Evolutionary conservation across 176 grass and related monocot species (phyloP).

Genomic region (Olyra latifolia): DNA sequence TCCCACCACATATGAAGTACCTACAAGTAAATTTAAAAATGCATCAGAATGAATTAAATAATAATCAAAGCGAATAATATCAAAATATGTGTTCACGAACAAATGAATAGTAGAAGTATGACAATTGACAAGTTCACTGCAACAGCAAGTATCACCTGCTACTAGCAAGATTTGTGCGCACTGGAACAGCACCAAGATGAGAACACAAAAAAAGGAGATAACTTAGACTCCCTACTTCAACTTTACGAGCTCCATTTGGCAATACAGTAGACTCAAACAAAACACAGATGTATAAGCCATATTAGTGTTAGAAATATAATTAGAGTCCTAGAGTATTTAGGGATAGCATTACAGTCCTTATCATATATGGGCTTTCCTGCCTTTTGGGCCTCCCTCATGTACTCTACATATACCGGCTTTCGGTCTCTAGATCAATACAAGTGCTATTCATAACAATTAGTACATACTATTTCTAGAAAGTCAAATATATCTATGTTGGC

Average conservation of each 20-base stretch:
- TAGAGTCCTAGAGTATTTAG: too few species aligned
- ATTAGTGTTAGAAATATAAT: too few species aligned
- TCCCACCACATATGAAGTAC: slow-evolving; percentile 86
- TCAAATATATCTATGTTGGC: background rate
- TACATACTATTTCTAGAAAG: too few species aligned
- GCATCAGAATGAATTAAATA: slow-evolving; percentile 6
- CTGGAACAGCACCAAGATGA: slow-evolving; percentile 6
- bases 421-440: too few species aligned
- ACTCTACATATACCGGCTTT: too few species aligned
- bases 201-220: background rate
- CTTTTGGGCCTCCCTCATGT: too few species aligned
- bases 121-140: background rate
- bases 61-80: slow-evolving; percentile 29
- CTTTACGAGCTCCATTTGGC: background rate
- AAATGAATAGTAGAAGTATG: slow-evolving; percentile 11
- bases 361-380: background rate
- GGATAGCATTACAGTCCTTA: too few species aligned
- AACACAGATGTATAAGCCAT: background rate
- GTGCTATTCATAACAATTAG: too few species aligned
- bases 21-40: slow-evolving; percentile 46
- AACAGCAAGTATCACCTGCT: background rate
- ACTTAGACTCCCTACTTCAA: background rate
- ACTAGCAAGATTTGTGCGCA: background rate
- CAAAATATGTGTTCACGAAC: slow-evolving; percentile 11
- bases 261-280: background rate